Evolutionary conservation across 2,329 filamentous ascomycete genomes (phyloP).

Genomic region (Paramyrothecium sp.): DNA sequence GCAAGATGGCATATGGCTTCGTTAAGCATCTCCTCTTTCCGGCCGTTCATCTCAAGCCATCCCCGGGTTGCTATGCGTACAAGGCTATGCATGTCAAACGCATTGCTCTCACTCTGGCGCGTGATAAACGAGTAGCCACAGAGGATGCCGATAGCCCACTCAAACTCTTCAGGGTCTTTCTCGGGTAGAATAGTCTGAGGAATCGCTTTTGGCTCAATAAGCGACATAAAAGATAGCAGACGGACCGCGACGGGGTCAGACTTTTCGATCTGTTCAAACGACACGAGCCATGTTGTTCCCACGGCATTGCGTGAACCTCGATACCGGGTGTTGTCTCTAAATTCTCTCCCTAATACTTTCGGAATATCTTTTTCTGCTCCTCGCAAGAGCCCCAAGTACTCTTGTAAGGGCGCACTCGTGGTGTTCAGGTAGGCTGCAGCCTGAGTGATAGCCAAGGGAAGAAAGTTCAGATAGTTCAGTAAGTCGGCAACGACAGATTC

Average conservation of each 20-base stretch:
- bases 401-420: constrained; percentile 14
- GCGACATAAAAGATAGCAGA: constrained; percentile 34
- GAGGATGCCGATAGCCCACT: constrained; percentile 22
- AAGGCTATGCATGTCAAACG: constrained; percentile 37
- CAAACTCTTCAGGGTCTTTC: constrained; percentile 3
- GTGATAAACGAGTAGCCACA: constrained; percentile 21
- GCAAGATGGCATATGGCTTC: not conserved
- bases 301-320: constrained; percentile 26
- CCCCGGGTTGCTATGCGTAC: constrained; percentile 29
- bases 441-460: constrained; percentile 39
- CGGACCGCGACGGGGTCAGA: constrained; percentile 25
- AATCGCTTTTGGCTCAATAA: constrained; percentile 31
- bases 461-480: constrained; percentile 29
- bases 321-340: constrained; percentile 29
- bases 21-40: not conserved
- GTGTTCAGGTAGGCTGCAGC: constrained; percentile 35
- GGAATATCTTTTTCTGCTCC: constrained; percentile 23
- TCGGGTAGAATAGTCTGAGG: constrained; percentile 29
- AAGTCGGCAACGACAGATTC: constrained; percentile 14
- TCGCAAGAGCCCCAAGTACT: constrained; percentile 27
- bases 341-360: constrained; percentile 27
- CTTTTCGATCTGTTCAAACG: constrained; percentile 34
- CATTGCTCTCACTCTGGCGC: constrained; percentile 9
- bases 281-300: constrained; percentile 33
- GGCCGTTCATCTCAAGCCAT: constrained; percentile 17